Conservation (phyloP, 495 filamentous ascomycete genomes). For the Bacidia gigantensis region DNA sequence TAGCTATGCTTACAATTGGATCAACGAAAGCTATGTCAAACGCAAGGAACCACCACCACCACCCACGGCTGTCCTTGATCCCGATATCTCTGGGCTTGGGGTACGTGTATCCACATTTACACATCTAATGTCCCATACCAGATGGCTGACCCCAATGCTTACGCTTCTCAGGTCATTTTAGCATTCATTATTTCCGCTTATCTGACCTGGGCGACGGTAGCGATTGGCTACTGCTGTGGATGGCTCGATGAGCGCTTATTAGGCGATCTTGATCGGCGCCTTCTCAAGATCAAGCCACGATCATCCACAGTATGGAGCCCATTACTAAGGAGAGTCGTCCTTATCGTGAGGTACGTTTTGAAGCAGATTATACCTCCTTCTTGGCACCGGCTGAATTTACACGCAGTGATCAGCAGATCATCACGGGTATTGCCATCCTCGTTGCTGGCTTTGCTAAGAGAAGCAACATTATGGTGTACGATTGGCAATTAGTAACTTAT, state of each 20-base stretch:
- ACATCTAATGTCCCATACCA: background rate
- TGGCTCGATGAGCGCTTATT: background rate
- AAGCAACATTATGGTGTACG: background rate
- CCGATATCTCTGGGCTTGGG: background rate
- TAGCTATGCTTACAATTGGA: too few relatives aligned
- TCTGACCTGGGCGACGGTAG: background rate
- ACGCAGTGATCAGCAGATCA: background rate
- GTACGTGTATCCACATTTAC: background rate
- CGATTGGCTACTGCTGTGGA: background rate
- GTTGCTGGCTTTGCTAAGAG: background rate
- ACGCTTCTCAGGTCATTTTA: background rate
- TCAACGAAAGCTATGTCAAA: too few relatives aligned
- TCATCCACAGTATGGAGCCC: background rate
- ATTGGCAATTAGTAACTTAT: background rate
- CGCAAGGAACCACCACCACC: background rate
- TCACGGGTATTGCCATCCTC: background rate
- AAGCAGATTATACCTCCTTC: background rate
- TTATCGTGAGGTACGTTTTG: background rate
- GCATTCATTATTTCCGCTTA: background rate
- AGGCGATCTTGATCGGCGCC: background rate
- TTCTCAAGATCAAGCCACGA: background rate
- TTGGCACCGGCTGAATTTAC: background rate
- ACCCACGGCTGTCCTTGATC: background rate
- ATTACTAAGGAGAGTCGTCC: background rate
- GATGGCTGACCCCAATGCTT: background rate